phyloP scores from a whole-genome alignment of 768 basidiomycete genomes.

The Boletales sp. region DNA sequence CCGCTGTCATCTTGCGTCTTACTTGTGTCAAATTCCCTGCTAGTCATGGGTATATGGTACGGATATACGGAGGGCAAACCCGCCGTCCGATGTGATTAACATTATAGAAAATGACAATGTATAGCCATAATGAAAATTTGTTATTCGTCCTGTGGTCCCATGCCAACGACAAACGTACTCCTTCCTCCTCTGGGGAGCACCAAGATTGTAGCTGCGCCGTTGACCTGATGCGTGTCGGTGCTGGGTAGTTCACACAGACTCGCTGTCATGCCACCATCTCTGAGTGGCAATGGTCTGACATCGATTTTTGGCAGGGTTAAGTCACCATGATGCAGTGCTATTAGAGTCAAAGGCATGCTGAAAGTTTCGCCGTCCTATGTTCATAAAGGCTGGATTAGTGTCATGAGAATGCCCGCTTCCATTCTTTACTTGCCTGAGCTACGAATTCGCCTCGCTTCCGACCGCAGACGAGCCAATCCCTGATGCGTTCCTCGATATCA shows the following conservation, averaged over 20 bases:
- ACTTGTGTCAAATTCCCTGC: conserved; percentile 44
- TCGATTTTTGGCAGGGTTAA: conserved; percentile 71
- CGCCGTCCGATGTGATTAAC: neutral
- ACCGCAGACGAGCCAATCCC: conserved; percentile 89
- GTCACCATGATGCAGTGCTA: conserved; percentile 83
- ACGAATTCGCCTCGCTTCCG: conserved; percentile 80
- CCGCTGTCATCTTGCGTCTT: conserved; percentile 56
- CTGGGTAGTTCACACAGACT: conserved; percentile 47
- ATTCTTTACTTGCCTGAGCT: conserved; percentile 51
- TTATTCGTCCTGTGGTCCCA: conserved; percentile 44
- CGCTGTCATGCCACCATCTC: conserved; percentile 54
- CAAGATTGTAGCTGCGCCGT: conserved; percentile 78
- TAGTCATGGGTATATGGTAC: conserved; percentile 55
- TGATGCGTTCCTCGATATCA: conserved; percentile 75
- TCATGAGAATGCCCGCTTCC: neutral
- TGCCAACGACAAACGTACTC: conserved; percentile 75
- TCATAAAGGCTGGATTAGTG: neutral
- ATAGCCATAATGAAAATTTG: neutral
- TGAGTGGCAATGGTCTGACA: conserved; percentile 56
- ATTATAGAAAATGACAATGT: neutral
- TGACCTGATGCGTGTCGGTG: conserved; percentile 77
- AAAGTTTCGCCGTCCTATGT: conserved; percentile 59
- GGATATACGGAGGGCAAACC: conserved; percentile 42
- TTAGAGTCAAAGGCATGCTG: conserved; percentile 66
- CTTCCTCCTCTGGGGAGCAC: conserved; percentile 81